Evolutionary conservation across 2,329 filamentous ascomycete genomes (phyloP), one percentile per base, ranked within the genome.

Genomic region (Aspergillus ochraceus): DNA sequence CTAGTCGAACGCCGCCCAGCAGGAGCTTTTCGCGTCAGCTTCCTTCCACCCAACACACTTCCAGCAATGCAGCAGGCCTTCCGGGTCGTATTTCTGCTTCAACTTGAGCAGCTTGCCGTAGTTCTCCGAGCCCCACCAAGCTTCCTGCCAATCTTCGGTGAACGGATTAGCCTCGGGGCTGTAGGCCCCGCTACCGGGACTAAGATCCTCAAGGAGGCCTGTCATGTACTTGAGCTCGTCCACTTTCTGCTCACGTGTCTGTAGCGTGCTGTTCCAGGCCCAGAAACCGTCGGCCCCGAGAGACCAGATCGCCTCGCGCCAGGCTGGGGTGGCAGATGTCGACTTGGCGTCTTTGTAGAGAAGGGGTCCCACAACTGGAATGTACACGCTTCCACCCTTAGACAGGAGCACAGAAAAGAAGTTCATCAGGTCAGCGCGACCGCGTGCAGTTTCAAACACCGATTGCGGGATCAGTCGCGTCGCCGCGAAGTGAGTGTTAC

Each of bases 161-260:
- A 65, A 67, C 1, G 61, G 54, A 45, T 67, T 64, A 17, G 61
- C 65, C 53, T 66, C 65, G 49, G 64, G 66, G 26, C 52, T 59
- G 42, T 66, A 66, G 4, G 65, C 62, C 1, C 65, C 65, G 32
- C 64, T 61, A 4, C 56, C 54, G 6, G 65, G 64, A 17, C 64
- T 65, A 42, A 62, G 57, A 1, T 53, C 29, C 42, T 60, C 64
- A 20, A 66, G 61, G 1, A 50, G 46, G 3, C 53, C 53, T 6
- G 60, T 62, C 54, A 59, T 59, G 6, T 60, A 52, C 39, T 60
- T 50, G 9, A 64, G 30, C 3, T 53, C 49, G n/a, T 49, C 39
- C 22, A 64, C 59, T 36, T 57, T 64, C 32, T 54, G 26, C 54
- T 53, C 50, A 6, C 62, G 55, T 1, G 54, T 53, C n/a, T 49